A percentile compares a stretch with the other conserved stretches of the same genome.
Conservation (phyloP, 805 yeast genomes). For the Pachysolen tannophilus region DNA sequence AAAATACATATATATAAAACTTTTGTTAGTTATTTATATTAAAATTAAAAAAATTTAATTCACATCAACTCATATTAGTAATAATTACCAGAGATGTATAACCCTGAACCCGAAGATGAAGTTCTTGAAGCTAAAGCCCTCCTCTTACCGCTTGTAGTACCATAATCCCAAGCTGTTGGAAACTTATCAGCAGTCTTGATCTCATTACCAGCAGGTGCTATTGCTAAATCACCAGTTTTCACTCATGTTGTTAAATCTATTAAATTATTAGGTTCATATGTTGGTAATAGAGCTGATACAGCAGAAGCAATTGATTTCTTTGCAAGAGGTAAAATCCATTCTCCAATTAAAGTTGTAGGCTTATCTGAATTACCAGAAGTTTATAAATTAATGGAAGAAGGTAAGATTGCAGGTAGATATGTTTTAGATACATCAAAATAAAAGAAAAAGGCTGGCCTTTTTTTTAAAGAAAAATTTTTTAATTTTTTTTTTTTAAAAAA, state of each 20-base stretch:
- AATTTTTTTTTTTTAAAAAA: too few species aligned
- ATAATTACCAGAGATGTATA: neutral
- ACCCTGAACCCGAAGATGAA: neutral
- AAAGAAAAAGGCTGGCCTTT: too few species aligned
- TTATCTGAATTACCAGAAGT: conserved; percentile 39
- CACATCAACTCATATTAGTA: neutral
- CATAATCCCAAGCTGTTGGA: conserved; percentile 1
- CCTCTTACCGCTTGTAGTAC: neutral
- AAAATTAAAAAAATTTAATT: neutral
- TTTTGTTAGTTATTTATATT: neutral
- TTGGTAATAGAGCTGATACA: conserved; percentile 54
- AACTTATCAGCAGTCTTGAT: too few species aligned
- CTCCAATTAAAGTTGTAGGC: conserved; percentile 50
- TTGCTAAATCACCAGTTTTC: conserved; percentile 43
- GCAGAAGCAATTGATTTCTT: conserved; percentile 52
- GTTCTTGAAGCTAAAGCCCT: neutral
- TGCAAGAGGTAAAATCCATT: conserved; percentile 40
- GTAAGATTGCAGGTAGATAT: conserved; percentile 56
- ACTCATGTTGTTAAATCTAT: conserved; percentile 47
- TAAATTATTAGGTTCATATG: conserved; percentile 48
- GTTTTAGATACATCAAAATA: conserved; percentile 45
- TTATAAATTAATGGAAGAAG: conserved; percentile 50
- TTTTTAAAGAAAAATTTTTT: too few species aligned
- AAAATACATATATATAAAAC: neutral
- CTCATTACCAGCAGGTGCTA: conserved; percentile 58